These are phyloP conservation scores for Agaricus subrufescens DNA, from an alignment of 768 basidiomycete genomes.

Conservation along the genomic window DNA sequence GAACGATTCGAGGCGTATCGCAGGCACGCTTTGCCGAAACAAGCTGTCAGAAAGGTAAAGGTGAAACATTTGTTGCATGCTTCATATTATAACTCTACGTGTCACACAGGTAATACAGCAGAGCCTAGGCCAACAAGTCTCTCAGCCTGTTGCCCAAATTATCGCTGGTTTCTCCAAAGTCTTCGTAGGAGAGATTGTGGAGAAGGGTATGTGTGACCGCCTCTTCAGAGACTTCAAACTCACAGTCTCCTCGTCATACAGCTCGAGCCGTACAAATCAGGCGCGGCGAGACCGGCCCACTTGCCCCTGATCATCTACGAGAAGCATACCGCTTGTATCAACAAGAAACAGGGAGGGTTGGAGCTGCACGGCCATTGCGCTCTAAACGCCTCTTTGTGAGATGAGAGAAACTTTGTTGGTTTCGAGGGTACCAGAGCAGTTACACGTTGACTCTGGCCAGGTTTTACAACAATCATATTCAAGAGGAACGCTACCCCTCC, in stretches of 20 bases:
- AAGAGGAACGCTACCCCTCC: too few species aligned
- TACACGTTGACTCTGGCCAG: too few species aligned
- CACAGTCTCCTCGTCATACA: constrained; percentile 19
- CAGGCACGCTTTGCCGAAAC: constrained; percentile 78
- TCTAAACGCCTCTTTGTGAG: constrained; percentile 72
- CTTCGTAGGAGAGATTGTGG: constrained; percentile 89
- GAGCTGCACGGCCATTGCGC: constrained; percentile 66
- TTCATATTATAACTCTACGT: background rate
- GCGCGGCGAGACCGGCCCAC: constrained; percentile 68
- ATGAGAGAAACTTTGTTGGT: constrained; percentile 21
- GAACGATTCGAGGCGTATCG: constrained; percentile 88
- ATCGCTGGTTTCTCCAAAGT: constrained; percentile 90
- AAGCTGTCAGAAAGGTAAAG: constrained; percentile 72
- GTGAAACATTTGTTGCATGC: background rate
- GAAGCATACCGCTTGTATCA: constrained; percentile 87
- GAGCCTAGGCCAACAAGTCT: constrained; percentile 74
- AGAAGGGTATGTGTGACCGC: constrained; percentile 55
- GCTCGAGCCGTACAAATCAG: constrained; percentile 74
- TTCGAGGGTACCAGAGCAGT: too few species aligned
- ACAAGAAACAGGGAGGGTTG: constrained; percentile 75
- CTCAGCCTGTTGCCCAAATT: constrained; percentile 82
- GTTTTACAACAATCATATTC: too few species aligned
- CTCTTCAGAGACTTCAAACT: background rate
- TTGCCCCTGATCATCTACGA: constrained; percentile 85
- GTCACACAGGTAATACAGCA: constrained; percentile 75